Evolutionary conservation across 768 basidiomycete species (phyloP), one percentile per base, ranked within the genome.

Genomic region (Lentinus tigrinus): DNA sequence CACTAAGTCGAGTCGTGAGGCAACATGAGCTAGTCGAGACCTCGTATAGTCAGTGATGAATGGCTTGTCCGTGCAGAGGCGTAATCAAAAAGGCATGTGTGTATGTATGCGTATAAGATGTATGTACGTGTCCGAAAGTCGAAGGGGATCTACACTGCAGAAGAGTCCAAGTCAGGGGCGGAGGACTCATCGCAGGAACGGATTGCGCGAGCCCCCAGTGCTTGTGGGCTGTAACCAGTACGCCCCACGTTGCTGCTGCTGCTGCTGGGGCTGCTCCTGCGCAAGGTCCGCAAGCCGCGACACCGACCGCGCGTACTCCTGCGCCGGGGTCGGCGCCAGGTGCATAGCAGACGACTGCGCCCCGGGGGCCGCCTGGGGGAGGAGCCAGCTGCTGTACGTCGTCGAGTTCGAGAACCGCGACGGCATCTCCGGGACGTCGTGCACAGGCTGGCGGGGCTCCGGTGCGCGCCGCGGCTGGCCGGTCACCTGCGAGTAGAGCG

Each of bases 381-480:
- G 49, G 17, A 56, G 56, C 44, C 62, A 76, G 37, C 76, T 79
- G 40, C 74, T 73, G 48, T 72, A 63, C 34, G 79, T 81, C 48
- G 77, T 78, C 51, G 38, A 39, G 27, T 72, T 69, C 23, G 83
- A 85, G 67, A 81, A 80, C 52, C 81, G 74, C 58, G 81, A 67
- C 56, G 78, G 64, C 34, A 75, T 67, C 28, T 78, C 74, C 16
- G 60, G 56, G 39, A 71, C 48, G 59, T 75, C 75, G 73, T 79
- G 81, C 62, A 89, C 77, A 19, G 89, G 88, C 70, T 86, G 81
- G n/a, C 89, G 80, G n/a, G 88, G 83, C 65, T 90, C 87, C 6
- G 90, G 85, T 40, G 76, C 81, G 26, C 74, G 75, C 31, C 81
- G 79, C 60, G 83, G 83, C 36, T 76, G 66, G 19, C 90, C 89